phyloP scores from a whole-genome alignment of 2,329 filamentous ascomycete species.

The Lasiodiplodia sp. region DNA sequence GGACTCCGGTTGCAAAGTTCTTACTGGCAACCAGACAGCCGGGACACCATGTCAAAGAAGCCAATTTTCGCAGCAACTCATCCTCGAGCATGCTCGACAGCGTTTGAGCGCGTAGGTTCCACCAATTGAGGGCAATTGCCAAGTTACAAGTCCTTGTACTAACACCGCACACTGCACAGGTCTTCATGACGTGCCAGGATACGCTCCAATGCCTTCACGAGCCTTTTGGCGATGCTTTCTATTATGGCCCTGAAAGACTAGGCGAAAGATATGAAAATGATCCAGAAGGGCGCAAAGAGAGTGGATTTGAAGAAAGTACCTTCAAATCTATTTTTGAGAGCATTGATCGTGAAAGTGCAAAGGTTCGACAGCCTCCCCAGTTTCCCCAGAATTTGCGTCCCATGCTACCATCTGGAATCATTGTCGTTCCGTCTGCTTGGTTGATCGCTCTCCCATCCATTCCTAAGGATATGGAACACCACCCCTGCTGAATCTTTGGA shows the following conservation, averaged over 20 bases:
- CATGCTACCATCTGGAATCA: too few species aligned
- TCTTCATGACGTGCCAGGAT: conserved; percentile 94
- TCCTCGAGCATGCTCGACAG: conserved; percentile 92
- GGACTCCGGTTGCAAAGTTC: background rate
- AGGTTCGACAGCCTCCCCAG: conserved; percentile 65
- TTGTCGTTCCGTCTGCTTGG: too few species aligned
- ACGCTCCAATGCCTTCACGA: conserved; percentile 87
- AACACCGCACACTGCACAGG: conserved; percentile 46
- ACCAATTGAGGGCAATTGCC: too few species aligned
- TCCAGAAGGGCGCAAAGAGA: conserved; percentile 58
- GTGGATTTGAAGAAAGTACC: conserved; percentile 73
- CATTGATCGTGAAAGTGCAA: conserved; percentile 73
- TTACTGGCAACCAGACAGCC: background rate
- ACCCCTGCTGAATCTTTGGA: too few species aligned
- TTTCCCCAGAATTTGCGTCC: background rate
- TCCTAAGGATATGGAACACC: too few species aligned
- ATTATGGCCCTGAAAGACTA: conserved; percentile 90
- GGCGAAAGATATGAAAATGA: conserved; percentile 80
- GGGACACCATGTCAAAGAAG: conserved; percentile 70
- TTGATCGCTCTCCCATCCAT: too few species aligned
- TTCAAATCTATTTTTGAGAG: conserved; percentile 79
- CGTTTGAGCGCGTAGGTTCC: conserved; percentile 86
- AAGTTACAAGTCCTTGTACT: background rate
- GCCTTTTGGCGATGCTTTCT: conserved; percentile 96
- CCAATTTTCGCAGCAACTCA: conserved; percentile 94